phyloP scores from a whole-genome alignment of 2,329 filamentous ascomycete genomes.

The Diplodia intermedia region DNA sequence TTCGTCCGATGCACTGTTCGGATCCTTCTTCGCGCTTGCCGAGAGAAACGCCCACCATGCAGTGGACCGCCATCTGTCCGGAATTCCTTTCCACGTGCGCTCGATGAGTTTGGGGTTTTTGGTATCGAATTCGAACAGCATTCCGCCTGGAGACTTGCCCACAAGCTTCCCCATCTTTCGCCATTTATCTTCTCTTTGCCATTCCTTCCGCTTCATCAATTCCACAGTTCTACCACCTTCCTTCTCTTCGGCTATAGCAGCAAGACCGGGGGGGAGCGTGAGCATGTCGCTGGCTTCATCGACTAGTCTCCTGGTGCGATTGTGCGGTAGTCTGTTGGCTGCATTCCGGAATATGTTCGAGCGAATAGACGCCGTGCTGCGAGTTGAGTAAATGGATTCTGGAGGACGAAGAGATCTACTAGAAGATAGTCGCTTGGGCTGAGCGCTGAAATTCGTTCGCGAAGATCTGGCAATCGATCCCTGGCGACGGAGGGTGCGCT shows the following conservation, averaged over 20 bases:
- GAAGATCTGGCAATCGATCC: conserved; percentile 56
- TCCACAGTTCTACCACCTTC: conserved; percentile 57
- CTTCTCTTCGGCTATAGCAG: conserved; percentile 52
- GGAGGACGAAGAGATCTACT: conserved; percentile 54
- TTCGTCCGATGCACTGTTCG: conserved; percentile 60
- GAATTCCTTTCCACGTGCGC: conserved; percentile 97
- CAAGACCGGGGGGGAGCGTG: conserved; percentile 60
- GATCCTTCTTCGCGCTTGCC: conserved; percentile 69
- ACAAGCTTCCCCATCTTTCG: conserved; percentile 65
- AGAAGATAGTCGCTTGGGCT: conserved; percentile 52
- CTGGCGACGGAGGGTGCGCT: conserved; percentile 59
- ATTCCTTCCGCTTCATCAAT: conserved; percentile 64
- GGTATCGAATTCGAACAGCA: conserved; percentile 79
- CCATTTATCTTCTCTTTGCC: conserved; percentile 70
- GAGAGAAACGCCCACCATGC: conserved; percentile 95
- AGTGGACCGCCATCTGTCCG: conserved; percentile 89
- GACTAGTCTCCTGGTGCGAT: conserved; percentile 60
- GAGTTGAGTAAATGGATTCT: conserved; percentile 46
- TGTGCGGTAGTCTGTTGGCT: conserved; percentile 61
- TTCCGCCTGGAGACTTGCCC: conserved; percentile 56
- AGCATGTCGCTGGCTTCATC: conserved; percentile 71
- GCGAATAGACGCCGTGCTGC: conserved; percentile 49
- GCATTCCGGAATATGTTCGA: conserved; percentile 58
- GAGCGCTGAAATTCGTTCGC: conserved; percentile 40
- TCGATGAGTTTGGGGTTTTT: conserved; percentile 80